These are phyloP conservation scores for Vaccinium corymbosum DNA, from an alignment of 148 eudicot species.

Conservation along the genomic window DNA sequence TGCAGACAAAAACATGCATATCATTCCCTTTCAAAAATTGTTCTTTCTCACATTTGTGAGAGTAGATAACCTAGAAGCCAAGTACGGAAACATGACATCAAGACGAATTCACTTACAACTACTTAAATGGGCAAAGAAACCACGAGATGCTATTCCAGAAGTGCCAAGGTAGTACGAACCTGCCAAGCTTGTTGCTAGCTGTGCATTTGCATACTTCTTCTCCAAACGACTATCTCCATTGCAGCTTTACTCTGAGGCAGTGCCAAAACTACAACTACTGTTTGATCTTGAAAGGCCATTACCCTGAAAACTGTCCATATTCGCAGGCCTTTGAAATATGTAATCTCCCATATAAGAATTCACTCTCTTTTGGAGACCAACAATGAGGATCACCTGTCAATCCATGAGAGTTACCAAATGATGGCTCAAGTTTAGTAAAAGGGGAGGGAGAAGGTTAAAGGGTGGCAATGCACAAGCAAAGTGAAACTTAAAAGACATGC, in stretches of 20 bases:
- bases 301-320: constrained; percentile 35
- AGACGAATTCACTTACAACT: neutral
- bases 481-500: neutral
- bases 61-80: neutral
- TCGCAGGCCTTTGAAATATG: constrained; percentile 50
- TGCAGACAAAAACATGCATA: neutral
- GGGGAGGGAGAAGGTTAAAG: neutral
- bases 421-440: neutral
- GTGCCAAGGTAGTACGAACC: constrained; percentile 33
- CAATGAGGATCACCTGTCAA: constrained; percentile 61
- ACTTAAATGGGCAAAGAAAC: neutral
- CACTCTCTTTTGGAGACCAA: constrained; percentile 64
- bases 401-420: constrained; percentile 16
- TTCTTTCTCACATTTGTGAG: neutral
- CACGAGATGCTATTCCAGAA: neutral
- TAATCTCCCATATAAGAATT: constrained; percentile 54
- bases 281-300: constrained; percentile 22
- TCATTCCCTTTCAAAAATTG: neutral
- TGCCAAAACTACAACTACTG: constrained; percentile 68
- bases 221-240: constrained; percentile 50
- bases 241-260: constrained; percentile 36
- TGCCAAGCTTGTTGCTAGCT: constrained; percentile 80
- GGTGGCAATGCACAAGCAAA: neutral
- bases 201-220: constrained; percentile 59
- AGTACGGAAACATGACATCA: constrained; percentile 1